Evolutionary conservation across 2,329 filamentous ascomycete species (phyloP).

Genomic region (Esteya vermicola): DNA sequence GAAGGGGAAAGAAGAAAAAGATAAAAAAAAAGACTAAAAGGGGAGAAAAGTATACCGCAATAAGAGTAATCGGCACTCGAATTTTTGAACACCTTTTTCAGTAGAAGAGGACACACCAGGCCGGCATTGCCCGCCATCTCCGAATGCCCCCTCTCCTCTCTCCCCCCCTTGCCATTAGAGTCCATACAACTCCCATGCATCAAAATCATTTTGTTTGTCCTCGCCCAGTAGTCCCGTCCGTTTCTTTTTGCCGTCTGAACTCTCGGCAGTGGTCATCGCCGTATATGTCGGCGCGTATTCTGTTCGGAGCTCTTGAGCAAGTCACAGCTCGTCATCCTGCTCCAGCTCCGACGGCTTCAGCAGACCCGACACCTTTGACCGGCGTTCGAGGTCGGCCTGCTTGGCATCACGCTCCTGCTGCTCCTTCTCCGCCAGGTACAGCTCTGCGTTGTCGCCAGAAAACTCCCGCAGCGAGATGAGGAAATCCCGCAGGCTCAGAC

Average conservation of each 20-base stretch:
- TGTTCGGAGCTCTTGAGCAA: slow-evolving; percentile 50
- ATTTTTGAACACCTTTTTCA: too few relatives aligned
- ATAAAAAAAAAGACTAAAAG: too few relatives aligned
- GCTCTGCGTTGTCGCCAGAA: slow-evolving; percentile 82
- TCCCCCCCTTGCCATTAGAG: slow-evolving; percentile 1
- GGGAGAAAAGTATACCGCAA: too few relatives aligned
- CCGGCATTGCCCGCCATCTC: background rate
- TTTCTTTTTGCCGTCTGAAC: background rate
- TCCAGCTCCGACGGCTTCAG: slow-evolving; percentile 96
- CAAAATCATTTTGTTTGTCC: slow-evolving; percentile 2
- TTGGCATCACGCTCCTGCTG: slow-evolving; percentile 76
- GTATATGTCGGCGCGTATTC: slow-evolving; percentile 36
- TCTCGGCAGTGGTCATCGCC: background rate
- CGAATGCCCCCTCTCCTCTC: background rate
- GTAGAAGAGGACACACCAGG: too few relatives aligned
- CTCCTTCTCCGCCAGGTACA: slow-evolving; percentile 90
- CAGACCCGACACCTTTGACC: slow-evolving; percentile 88
- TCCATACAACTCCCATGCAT: slow-evolving; percentile 11
- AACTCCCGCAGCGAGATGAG: slow-evolving; percentile 96
- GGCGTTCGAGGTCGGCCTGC: slow-evolving; percentile 76
- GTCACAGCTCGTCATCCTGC: slow-evolving; percentile 81
- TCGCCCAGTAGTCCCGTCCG: background rate
- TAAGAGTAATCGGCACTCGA: too few relatives aligned
- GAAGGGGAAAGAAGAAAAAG: too few relatives aligned
- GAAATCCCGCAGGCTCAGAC: slow-evolving; percentile 90